Evolutionary conservation across 495 filamentous ascomycete genomes (phyloP).

Genomic region (Penicillium turbatum): DNA sequence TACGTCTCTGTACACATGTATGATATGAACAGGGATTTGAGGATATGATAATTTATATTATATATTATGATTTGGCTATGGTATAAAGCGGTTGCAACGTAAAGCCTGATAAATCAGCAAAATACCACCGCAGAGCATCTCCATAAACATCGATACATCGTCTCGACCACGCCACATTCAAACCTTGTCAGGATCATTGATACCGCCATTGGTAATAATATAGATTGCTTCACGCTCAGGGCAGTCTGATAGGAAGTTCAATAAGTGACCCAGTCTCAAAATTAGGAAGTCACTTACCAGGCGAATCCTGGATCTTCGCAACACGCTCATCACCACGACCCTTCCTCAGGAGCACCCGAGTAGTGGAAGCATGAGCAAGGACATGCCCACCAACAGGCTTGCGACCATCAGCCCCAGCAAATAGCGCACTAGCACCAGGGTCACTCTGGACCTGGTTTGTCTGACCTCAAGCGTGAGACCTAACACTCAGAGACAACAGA

Average conservation of each 20-base stretch:
- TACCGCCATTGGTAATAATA: constrained; percentile 73
- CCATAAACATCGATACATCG: neutral
- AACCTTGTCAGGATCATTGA: constrained; percentile 66
- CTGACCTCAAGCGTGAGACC: constrained; percentile 28
- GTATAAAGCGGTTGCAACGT: neutral
- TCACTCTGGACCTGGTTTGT: constrained; percentile 82
- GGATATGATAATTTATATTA: constrained; percentile 51
- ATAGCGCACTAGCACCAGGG: constrained; percentile 76
- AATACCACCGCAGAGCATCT: neutral
- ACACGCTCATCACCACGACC: constrained; percentile 76
- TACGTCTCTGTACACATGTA: constrained; percentile 39
- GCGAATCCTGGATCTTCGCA: constrained; percentile 75
- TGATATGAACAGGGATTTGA: constrained; percentile 69
- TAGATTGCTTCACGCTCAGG: constrained; percentile 76
- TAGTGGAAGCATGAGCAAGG: constrained; percentile 74
- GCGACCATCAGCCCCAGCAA: constrained; percentile 70
- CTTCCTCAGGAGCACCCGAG: constrained; percentile 68
- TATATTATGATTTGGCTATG: neutral
- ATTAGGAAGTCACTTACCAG: constrained; percentile 43
- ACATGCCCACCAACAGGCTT: constrained; percentile 76
- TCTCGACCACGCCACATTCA: constrained; percentile 8
- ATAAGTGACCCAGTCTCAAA: neutral
- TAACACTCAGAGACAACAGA: neutral
- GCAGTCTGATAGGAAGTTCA: constrained; percentile 49
- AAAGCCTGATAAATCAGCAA: neutral